phyloP scores from a whole-genome alignment of 345 rosid genomes.

The Noccaea caerulescens region DNA sequence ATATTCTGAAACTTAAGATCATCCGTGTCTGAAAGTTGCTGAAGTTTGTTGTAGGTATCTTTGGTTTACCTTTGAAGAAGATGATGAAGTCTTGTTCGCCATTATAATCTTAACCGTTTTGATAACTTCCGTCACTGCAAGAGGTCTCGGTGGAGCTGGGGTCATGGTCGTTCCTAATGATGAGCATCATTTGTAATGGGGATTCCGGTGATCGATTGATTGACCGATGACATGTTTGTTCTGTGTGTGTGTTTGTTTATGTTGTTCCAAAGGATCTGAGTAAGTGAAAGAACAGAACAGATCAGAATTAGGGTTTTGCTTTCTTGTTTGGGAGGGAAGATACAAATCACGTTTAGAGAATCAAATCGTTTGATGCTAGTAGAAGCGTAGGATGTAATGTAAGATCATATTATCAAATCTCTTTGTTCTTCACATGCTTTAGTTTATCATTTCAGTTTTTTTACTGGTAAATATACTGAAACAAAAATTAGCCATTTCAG shows the following conservation, averaged over 20 bases:
- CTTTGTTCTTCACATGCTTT: neutral
- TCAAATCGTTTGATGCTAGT: constrained; percentile 30
- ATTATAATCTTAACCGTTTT: constrained; percentile 19
- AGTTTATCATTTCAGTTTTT: neutral
- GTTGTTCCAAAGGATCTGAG: constrained; percentile 32
- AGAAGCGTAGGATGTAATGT: constrained; percentile 33
- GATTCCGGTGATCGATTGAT: constrained; percentile 27
- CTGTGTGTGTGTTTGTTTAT: constrained; percentile 29
- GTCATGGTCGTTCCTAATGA: constrained; percentile 14
- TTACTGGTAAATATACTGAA: neutral
- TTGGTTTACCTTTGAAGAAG: constrained; percentile 16
- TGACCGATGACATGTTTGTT: constrained; percentile 29
- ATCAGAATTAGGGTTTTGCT: constrained; percentile 20
- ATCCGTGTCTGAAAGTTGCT: constrained; percentile 15
- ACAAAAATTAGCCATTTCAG: neutral
- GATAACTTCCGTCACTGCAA: constrained; percentile 19
- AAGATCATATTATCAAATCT: constrained; percentile 17
- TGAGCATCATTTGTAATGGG: constrained; percentile 21
- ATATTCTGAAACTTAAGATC: too few relatives aligned
- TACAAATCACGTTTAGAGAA: constrained; percentile 27
- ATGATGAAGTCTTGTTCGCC: constrained; percentile 21
- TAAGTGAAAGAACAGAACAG: constrained; percentile 17
- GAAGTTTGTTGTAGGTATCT: constrained; percentile 28
- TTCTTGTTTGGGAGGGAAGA: neutral
- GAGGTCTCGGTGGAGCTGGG: neutral